Conservation (phyloP, 768 basidiomycete genomes). For the Suillus discolor region DNA sequence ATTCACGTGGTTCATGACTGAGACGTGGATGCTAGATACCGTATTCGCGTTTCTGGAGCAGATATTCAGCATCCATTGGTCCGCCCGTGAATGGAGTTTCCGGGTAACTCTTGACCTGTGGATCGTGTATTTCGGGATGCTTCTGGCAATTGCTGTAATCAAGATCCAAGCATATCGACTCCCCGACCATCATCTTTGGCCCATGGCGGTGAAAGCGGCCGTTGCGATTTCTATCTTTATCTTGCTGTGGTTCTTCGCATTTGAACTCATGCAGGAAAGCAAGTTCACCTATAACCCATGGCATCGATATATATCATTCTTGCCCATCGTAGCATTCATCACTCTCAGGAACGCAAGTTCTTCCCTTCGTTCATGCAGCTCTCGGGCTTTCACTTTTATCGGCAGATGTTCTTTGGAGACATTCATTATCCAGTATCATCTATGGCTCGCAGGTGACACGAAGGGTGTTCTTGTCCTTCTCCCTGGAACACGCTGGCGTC, state of each 20-base stretch:
- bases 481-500: conserved; percentile 71
- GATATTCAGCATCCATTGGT: conserved; percentile 82
- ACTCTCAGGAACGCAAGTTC: conserved; percentile 76
- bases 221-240: conserved; percentile 53
- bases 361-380: conserved; percentile 69
- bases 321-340: conserved; percentile 80
- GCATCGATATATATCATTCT: conserved; percentile 81
- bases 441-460: conserved; percentile 85
- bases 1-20: conserved; percentile 67
- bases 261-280: conserved; percentile 73
- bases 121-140: conserved; percentile 88
- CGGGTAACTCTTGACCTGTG: conserved; percentile 87
- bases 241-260: conserved; percentile 79
- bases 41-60: conserved; percentile 64
- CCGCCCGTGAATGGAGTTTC: conserved; percentile 85
- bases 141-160: conserved; percentile 69
- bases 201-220: conserved; percentile 48
- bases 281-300: conserved; percentile 87
- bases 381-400: conserved; percentile 74
- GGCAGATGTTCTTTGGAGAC: conserved; percentile 90
- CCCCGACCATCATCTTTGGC: conserved; percentile 72
- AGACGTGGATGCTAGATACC: conserved; percentile 60
- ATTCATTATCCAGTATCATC: conserved; percentile 88
- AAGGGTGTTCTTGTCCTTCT: conserved; percentile 80
- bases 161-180: conserved; percentile 74